Percentiles rank a stretch among this genome's conserved stretches.
Evolutionary conservation across 2,329 filamentous ascomycete genomes (phyloP).

Genomic region (Aureobasidium leucospermi): DNA sequence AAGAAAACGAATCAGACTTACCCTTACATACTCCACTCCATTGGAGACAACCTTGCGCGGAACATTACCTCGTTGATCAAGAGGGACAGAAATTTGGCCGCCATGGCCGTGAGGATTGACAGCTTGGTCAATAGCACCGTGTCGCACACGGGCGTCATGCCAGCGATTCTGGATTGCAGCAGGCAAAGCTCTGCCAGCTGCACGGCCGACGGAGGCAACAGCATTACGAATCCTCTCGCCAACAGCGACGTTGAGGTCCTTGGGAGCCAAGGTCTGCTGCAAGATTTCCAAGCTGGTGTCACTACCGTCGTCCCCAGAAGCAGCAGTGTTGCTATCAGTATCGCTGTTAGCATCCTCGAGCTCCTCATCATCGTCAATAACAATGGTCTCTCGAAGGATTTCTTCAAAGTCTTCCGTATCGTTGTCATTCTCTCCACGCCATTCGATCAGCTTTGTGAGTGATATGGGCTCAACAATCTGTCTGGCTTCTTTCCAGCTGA

Average conservation of each 20-base stretch:
- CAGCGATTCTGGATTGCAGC: slow-evolving; percentile 8
- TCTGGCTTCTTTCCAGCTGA: slow-evolving; percentile 48
- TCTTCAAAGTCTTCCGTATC: slow-evolving; percentile 49
- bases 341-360: slow-evolving; percentile 17
- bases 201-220: not conserved
- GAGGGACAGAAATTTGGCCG: slow-evolving; percentile 10
- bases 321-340: not conserved
- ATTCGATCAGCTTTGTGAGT: slow-evolving; percentile 52
- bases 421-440: slow-evolving; percentile 54
- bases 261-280: slow-evolving; percentile 11
- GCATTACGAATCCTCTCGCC: not conserved
- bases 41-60: slow-evolving; percentile 2
- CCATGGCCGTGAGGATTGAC: not conserved
- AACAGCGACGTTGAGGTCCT: slow-evolving; percentile 5
- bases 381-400: slow-evolving; percentile 56
- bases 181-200: not conserved
- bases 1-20: not conserved
- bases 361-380: slow-evolving; percentile 52
- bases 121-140: not conserved
- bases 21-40: slow-evolving; percentile 12
- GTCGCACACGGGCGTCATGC: slow-evolving; percentile 8
- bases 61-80: slow-evolving; percentile 9
- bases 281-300: slow-evolving; percentile 10
- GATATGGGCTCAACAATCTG: slow-evolving; percentile 47
- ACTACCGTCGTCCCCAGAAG: slow-evolving; percentile 1